These are phyloP conservation scores for Arthroderma uncinatum DNA, from an alignment of 2,329 filamentous ascomycete genomes.

Conservation along the genomic window DNA sequence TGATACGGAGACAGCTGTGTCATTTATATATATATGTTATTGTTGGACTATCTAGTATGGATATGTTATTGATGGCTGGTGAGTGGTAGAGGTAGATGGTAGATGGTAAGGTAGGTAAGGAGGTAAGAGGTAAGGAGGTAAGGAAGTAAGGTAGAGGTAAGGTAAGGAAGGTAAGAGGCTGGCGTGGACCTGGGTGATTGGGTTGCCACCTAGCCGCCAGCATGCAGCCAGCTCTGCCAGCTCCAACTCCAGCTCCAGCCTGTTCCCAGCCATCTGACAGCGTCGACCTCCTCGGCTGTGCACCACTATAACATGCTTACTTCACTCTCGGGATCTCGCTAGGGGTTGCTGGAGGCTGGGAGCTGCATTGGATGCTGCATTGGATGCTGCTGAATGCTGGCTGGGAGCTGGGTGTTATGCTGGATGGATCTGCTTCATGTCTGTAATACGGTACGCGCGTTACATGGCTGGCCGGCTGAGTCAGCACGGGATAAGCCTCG, in stretches of 20 bases:
- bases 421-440: neutral
- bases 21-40: too few relatives aligned
- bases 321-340: too few relatives aligned
- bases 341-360: too few relatives aligned
- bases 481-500: neutral
- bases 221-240: neutral
- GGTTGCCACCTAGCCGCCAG: conserved; percentile 3
- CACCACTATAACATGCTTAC: too few relatives aligned
- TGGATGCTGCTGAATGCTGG: too few relatives aligned
- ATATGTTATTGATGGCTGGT: too few relatives aligned
- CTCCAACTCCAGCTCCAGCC: neutral
- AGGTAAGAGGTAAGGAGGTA: too few relatives aligned
- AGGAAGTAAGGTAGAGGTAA: neutral
- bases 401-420: too few relatives aligned
- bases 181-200: conserved; percentile 2
- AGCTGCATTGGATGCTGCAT: too few relatives aligned
- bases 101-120: neutral
- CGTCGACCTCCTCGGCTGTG: neutral
- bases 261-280: neutral
- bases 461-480: neutral
- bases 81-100: too few relatives aligned
- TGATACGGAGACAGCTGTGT: too few relatives aligned
- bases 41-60: too few relatives aligned
- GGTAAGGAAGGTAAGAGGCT: neutral
- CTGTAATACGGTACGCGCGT: neutral